Percentiles rank a stretch among this genome's conserved stretches.
These are phyloP conservation scores for Periconia sp. DNA, from an alignment of 2,329 filamentous ascomycete genomes.

Conservation along the genomic window DNA sequence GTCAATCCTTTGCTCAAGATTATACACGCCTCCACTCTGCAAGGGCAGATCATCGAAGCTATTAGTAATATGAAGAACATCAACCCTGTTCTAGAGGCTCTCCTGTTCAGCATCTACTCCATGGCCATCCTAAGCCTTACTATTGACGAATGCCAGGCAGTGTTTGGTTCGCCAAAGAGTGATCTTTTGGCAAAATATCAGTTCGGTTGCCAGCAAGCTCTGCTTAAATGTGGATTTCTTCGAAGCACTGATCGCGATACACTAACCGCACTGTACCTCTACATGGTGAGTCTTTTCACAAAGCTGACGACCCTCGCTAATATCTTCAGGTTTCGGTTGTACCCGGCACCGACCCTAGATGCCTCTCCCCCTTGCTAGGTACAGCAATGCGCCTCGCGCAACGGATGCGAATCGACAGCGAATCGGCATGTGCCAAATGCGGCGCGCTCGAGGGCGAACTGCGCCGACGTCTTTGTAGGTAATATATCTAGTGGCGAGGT, in stretches of 20 bases:
- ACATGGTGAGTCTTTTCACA: constrained; percentile 50
- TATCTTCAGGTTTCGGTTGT: constrained; percentile 59
- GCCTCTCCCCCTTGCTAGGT: constrained; percentile 62
- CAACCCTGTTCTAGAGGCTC: constrained; percentile 64
- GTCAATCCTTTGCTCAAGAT: constrained; percentile 39
- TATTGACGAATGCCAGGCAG: constrained; percentile 59
- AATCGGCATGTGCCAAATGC: constrained; percentile 58
- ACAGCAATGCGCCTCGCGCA: constrained; percentile 66
- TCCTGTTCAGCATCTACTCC: constrained; percentile 45
- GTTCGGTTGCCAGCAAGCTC: constrained; percentile 66
- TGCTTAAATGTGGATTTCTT: constrained; percentile 63
- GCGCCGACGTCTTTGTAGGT: constrained; percentile 66
- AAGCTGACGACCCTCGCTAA: constrained; percentile 27
- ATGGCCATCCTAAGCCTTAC: constrained; percentile 57
- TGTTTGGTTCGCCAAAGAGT: constrained; percentile 60
- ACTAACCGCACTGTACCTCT: constrained; percentile 61
- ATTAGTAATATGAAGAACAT: constrained; percentile 56
- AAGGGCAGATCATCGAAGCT: constrained; percentile 68
- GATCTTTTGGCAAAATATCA: constrained; percentile 63
- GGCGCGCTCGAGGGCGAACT: constrained; percentile 65
- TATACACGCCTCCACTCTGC: constrained; percentile 35
- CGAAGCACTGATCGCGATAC: constrained; percentile 61
- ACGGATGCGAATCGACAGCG: constrained; percentile 65
- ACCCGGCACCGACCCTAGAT: constrained; percentile 51
- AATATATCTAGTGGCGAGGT: too few relatives aligned